Base-by-base conservation (phyloP, 2,329 filamentous ascomycete genomes). In the Blastomyces percursus region DNA sequence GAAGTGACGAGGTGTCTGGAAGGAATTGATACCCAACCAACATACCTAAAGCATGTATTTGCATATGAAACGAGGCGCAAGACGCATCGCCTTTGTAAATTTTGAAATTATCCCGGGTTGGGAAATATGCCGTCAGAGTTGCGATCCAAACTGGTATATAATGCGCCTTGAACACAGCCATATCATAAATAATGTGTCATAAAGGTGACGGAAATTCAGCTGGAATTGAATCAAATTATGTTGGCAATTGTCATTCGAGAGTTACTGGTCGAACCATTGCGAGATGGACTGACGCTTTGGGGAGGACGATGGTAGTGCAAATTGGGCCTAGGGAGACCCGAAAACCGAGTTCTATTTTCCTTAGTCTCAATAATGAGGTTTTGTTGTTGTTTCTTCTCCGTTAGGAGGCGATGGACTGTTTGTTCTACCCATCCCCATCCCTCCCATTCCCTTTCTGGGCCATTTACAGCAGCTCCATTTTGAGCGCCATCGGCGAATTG, bases 401-500 rank as follows among this genome's bases (percentile, higher is more conserved):
- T 80, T 68, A 79, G 73, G 42, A 91, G 74, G 50, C 81, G 78
- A 21, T 81, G 78, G 3, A 89, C 77, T 27, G 84, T 79, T 61
- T 81, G 79, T 69, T 94, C 87, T 16, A 96, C 78, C 65, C 84
- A 82, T 27, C 85, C 84, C 92, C 92, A 96, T 1, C 89, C 90
- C 60, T 86, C 85, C 90, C 90, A 95, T 44, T 67, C 65, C 35
- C 6, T 16, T 21, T 48, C 48, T 63, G 32, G 63, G 59, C 46
- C 67, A 64, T 62, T 67, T 65, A 30, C 55, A n/a, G 56, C 30
- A 35, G 42, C 50, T 52, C 86, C 61, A 81, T 79, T 54, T 79
- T 77, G 66, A 86, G 84, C 12, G 82, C 81, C 30, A 81, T 80
- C 64, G 87, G 74, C 24, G 62, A 63, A 56, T 66, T 68, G 57